A percentile compares a stretch with the other conserved stretches of the same genome.
These are phyloP conservation scores for Fagus crenata DNA, from an alignment of 306 rosid genomes.

Conservation along the genomic window DNA sequence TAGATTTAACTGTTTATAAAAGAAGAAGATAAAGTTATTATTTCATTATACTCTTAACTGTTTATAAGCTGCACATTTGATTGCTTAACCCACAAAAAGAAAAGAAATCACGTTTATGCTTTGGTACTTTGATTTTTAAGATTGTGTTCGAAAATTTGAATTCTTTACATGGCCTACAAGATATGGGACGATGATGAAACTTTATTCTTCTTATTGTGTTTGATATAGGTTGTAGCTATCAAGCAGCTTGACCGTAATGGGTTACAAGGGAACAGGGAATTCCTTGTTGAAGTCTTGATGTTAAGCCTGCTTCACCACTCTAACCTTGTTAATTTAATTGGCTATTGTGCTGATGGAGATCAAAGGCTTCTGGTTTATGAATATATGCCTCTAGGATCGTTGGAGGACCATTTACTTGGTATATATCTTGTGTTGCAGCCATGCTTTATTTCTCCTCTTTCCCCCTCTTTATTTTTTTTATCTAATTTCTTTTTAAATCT, in stretches of 20 bases:
- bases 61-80: background rate
- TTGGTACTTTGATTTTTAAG: background rate
- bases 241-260: slow-evolving; percentile 95
- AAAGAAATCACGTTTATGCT: background rate
- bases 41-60: no score
- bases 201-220: slow-evolving; percentile 30
- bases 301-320: slow-evolving; percentile 90
- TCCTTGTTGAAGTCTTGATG: slow-evolving; percentile 93
- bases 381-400: slow-evolving; percentile 85
- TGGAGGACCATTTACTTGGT: slow-evolving; percentile 94
- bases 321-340: slow-evolving; percentile 86
- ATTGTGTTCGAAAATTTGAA: background rate
- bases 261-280: slow-evolving; percentile 91
- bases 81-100: background rate
- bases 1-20: slow-evolving; percentile 1
- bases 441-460: background rate
- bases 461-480: slow-evolving; percentile 1
- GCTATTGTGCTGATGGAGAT: slow-evolving; percentile 98
- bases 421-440: slow-evolving; percentile 20
- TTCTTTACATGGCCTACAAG: background rate
- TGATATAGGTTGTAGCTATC: slow-evolving; percentile 74
- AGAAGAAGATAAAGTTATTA: slow-evolving; percentile 11
- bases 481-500: background rate
- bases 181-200: slow-evolving; percentile 14
- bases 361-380: slow-evolving; percentile 96